Percentiles rank a stretch among this genome's conserved stretches.
These are phyloP conservation scores for Corynespora cassiicola DNA, from an alignment of 2,329 filamentous ascomycete genomes.

Conservation along the genomic window DNA sequence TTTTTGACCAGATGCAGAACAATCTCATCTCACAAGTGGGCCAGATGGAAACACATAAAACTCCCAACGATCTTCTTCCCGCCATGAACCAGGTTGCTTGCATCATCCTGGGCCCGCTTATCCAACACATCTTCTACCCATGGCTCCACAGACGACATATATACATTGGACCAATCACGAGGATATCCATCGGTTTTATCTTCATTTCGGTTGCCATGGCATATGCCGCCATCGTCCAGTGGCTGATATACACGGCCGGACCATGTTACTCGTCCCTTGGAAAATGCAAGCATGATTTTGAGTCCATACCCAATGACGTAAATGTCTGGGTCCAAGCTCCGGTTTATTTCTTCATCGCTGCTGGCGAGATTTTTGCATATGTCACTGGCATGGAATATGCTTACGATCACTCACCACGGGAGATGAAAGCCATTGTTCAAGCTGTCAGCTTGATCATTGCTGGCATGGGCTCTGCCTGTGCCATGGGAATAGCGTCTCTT, in stretches of 20 bases:
- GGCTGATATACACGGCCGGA: conserved; percentile 36
- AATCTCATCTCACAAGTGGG: conserved; percentile 46
- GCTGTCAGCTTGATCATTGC: conserved; percentile 41
- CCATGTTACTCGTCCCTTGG: conserved; percentile 45
- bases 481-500: conserved; percentile 38
- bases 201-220: conserved; percentile 36
- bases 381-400: conserved; percentile 53
- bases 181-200: conserved; percentile 40
- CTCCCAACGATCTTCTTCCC: conserved; percentile 45
- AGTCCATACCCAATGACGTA: conserved; percentile 28
- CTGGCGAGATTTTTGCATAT: conserved; percentile 52
- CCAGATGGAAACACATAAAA: conserved; percentile 38
- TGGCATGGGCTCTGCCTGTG: conserved; percentile 36
- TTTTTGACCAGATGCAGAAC: conserved; percentile 48
- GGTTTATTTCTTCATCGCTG: conserved; percentile 46
- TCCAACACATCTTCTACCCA: conserved; percentile 36
- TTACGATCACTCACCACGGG: conserved; percentile 51
- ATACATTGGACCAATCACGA: conserved; percentile 33
- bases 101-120: conserved; percentile 39
- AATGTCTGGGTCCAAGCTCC: conserved; percentile 51
- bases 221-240: conserved; percentile 38
- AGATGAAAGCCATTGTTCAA: conserved; percentile 49
- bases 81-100: conserved; percentile 40
- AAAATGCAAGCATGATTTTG: conserved; percentile 23
- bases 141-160: conserved; percentile 34